Evolutionary conservation across 176 grass and related monocot species (phyloP).

Genomic region (Ampelocalamus luodianensis): DNA sequence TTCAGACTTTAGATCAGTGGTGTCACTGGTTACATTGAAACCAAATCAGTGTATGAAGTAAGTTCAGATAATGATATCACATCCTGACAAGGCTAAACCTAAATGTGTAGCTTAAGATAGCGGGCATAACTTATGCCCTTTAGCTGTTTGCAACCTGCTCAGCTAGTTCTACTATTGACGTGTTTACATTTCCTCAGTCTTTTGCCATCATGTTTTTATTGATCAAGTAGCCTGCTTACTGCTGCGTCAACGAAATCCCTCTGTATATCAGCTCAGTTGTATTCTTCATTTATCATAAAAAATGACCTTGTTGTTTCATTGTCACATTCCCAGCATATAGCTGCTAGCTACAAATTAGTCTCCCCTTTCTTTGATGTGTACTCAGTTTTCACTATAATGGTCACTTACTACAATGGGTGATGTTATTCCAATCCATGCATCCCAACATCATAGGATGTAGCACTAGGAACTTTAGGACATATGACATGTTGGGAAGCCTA

Average conservation of each 20-base stretch:
- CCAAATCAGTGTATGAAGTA: conserved; percentile 11
- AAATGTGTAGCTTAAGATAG: conserved; percentile 1
- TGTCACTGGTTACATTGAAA: not conserved
- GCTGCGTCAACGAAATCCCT: not conserved
- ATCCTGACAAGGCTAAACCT: not conserved
- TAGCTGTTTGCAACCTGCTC: not conserved
- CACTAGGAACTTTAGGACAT: not conserved
- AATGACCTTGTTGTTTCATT: not conserved
- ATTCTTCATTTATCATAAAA: not conserved
- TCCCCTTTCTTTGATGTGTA: not conserved
- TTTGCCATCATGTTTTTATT: not conserved
- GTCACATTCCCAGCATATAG: not conserved
- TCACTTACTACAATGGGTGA: not conserved
- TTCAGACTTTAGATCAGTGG: not conserved
- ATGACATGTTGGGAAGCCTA: not conserved
- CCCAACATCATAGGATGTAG: not conserved
- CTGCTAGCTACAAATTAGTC: not conserved
- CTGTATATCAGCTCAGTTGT: not conserved
- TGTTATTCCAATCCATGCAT: conserved; percentile 3
- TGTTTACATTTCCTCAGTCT: not conserved
- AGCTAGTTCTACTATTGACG: not conserved
- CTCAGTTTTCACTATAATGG: not conserved
- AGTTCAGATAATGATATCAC: not conserved
- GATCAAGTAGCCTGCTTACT: not conserved
- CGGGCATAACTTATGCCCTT: not conserved